phyloP scores from a whole-genome alignment of 2,329 filamentous ascomycete genomes.

The Samsoniella hepiali region DNA sequence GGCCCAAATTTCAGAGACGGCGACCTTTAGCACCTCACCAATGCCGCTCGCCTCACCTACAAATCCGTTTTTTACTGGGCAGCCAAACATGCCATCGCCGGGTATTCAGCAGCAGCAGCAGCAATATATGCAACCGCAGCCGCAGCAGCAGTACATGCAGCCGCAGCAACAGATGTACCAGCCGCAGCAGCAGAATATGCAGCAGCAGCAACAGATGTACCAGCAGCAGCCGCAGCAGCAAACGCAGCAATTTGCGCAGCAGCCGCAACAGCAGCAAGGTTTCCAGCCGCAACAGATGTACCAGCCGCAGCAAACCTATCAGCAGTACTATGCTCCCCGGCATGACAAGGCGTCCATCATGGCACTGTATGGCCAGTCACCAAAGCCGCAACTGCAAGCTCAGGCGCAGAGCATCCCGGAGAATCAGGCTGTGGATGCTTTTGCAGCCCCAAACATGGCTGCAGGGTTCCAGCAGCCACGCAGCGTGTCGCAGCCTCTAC shows the following conservation, averaged over 20 bases:
- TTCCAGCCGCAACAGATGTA: slow-evolving; percentile 22
- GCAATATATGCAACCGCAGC: slow-evolving; percentile 29
- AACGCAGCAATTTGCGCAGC: slow-evolving; percentile 29
- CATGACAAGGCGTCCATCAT: slow-evolving; percentile 73
- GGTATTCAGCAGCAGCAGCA: slow-evolving; percentile 26
- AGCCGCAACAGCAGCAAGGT: slow-evolving; percentile 21
- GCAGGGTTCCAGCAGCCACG: slow-evolving; percentile 26
- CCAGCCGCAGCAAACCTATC: slow-evolving; percentile 30
- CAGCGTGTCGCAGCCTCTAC: slow-evolving; percentile 33
- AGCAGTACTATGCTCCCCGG: slow-evolving; percentile 42
- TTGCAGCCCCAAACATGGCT: slow-evolving; percentile 24
- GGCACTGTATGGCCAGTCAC: slow-evolving; percentile 66
- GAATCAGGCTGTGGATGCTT: slow-evolving; percentile 27
- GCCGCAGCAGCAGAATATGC: slow-evolving; percentile 24
- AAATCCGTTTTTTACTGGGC: slow-evolving; percentile 40
- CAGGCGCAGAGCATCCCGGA: slow-evolving; percentile 30
- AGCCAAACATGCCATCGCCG: slow-evolving; percentile 28
- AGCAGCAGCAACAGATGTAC: slow-evolving; percentile 26
- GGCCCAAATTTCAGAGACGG: slow-evolving; percentile 51
- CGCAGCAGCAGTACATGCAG: slow-evolving; percentile 32
- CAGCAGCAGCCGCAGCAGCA: slow-evolving; percentile 26
- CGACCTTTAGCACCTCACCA: slow-evolving; percentile 36
- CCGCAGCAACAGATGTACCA: slow-evolving; percentile 22
- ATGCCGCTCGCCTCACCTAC: slow-evolving; percentile 31
- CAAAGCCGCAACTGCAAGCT: slow-evolving; percentile 33